phyloP scores from a whole-genome alignment of 495 filamentous ascomycete genomes.

The Xylaria cubensis region DNA sequence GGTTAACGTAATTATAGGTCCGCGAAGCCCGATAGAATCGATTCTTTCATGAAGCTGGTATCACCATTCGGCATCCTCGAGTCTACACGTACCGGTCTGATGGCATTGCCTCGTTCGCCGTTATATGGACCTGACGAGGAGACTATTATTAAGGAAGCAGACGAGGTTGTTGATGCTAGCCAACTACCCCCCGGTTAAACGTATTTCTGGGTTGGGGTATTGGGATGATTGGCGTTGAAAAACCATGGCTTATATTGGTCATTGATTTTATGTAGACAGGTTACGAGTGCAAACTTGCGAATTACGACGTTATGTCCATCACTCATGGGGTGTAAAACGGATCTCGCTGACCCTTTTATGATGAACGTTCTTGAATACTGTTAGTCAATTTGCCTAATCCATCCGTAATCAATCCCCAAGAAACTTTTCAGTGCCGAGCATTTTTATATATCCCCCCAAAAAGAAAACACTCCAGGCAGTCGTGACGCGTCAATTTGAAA shows the following conservation, averaged over 20 bases:
- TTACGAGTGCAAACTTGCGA: conserved; percentile 32
- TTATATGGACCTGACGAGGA: conserved; percentile 77
- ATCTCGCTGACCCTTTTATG: neutral
- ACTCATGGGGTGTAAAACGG: neutral
- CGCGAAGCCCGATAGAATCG: conserved; percentile 91
- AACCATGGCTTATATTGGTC: conserved; percentile 28
- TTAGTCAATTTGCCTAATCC: neutral
- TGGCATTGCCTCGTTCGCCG: conserved; percentile 94
- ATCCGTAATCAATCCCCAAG: too few relatives aligned
- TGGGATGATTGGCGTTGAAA: conserved; percentile 37
- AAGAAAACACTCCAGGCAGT: neutral
- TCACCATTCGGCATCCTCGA: conserved; percentile 96
- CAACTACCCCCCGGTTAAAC: conserved; percentile 88
- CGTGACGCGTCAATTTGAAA: neutral
- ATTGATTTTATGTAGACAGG: conserved; percentile 30
- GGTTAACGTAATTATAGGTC: conserved; percentile 60
- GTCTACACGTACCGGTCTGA: conserved; percentile 90
- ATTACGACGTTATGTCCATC: conserved; percentile 9
- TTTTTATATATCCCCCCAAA: neutral
- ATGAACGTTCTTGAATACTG: neutral
- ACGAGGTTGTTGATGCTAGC: conserved; percentile 91
- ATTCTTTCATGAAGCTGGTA: conserved; percentile 96
- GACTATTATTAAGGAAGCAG: conserved; percentile 80
- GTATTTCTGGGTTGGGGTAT: neutral
- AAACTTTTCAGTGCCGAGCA: neutral